phyloP scores from a whole-genome alignment of 2,329 filamentous ascomycete species.

The Elsinoe perseae region DNA sequence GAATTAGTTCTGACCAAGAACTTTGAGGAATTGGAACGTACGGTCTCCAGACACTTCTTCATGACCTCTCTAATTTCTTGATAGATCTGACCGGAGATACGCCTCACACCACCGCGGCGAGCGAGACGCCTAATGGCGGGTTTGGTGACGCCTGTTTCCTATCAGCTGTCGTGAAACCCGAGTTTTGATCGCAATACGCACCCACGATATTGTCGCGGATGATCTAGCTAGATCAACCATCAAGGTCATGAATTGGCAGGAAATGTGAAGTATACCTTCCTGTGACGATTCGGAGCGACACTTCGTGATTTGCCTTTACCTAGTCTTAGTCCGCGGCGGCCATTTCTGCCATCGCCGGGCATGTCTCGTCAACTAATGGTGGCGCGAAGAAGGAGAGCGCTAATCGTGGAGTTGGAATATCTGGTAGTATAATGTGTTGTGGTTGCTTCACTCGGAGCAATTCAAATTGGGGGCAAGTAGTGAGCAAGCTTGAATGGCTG shows the following conservation, averaged over 20 bases:
- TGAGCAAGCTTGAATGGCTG: neutral
- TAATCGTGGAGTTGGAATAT: neutral
- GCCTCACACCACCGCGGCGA: constrained; percentile 99
- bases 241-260: neutral
- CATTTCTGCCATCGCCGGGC: neutral
- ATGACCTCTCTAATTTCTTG: constrained; percentile 74
- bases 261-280: neutral
- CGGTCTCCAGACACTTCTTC: constrained; percentile 67
- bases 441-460: neutral
- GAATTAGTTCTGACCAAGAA: neutral
- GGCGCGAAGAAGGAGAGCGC: no score
- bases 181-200: no score
- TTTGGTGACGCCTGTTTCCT: constrained; percentile 86
- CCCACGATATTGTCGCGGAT: constrained; percentile 99
- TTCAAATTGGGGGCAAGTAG: neutral
- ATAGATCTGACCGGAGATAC: constrained; percentile 95
- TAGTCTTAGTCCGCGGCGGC: neutral
- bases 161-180: no score
- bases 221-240: constrained; percentile 53
- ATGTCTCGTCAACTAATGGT: no score
- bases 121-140: constrained; percentile 96
- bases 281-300: neutral
- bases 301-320: neutral
- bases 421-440: neutral
- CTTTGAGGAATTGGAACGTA: neutral